Evolutionary conservation across 2,329 filamentous ascomycete species (phyloP).

Genomic region (Penicillium glabrum): DNA sequence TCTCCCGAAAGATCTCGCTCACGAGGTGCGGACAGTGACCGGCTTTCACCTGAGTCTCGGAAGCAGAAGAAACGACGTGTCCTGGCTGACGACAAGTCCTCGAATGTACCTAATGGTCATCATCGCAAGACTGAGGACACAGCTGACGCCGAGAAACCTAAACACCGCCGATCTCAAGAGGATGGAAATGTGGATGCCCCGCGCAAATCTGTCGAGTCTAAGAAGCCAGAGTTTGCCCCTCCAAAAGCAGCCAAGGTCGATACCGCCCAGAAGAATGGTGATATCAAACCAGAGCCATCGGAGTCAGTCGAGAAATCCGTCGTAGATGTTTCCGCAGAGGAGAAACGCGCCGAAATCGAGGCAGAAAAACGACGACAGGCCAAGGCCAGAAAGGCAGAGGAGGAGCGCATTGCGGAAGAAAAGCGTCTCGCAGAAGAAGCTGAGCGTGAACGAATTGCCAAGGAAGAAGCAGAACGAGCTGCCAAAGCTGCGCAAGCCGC

Average conservation of each 20-base stretch:
- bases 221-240: conserved; percentile 9
- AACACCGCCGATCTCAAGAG: conserved; percentile 15
- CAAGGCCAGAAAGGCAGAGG: conserved; percentile 24
- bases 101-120: conserved; percentile 31
- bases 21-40: conserved; percentile 32
- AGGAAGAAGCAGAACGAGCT: conserved; percentile 37
- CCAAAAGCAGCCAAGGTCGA: conserved; percentile 12
- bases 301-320: conserved; percentile 28
- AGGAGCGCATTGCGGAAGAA: conserved; percentile 33
- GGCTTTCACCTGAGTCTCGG: conserved; percentile 32
- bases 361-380: conserved; percentile 25
- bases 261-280: conserved; percentile 14
- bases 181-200: conserved; percentile 12
- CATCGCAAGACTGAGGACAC: conserved; percentile 28
- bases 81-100: conserved; percentile 38
- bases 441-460: conserved; percentile 31
- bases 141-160: conserved; percentile 20
- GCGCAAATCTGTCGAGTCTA: conserved; percentile 12
- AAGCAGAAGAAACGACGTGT: conserved; percentile 47
- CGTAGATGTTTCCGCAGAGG: conserved; percentile 33
- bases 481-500: conserved; percentile 37
- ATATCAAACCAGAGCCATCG: conserved; percentile 33
- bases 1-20: conserved; percentile 43
- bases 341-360: conserved; percentile 29
- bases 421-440: conserved; percentile 29